Base-by-base conservation (phyloP, 805 yeast genomes). In the Dipodascopsis uninucleata region DNA sequence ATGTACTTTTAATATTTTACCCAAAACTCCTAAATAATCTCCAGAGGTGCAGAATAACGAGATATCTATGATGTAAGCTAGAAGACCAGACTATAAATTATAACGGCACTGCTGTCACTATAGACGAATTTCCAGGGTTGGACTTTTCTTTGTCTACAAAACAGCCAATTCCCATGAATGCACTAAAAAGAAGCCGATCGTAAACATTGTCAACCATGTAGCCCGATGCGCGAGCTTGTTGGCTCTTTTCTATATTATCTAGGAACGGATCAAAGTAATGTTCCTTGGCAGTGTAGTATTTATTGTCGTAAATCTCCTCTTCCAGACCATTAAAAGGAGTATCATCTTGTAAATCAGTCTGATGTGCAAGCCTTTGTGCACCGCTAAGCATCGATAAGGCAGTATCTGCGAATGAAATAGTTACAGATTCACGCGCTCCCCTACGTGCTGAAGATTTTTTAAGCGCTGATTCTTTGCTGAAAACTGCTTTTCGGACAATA, bases 321-420 rank as follows among this genome's bases (percentile, higher is more conserved):
- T 82, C 80, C 67, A 90, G 90, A 6, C 97, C 97, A 8, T 97
- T 88, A 63, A 89, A 90, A 14, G 97, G 97, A 4, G 74, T 68
- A 12, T 61, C 55, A 18, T 63, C 67, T n/a, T n/a, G n/a, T n/a
- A n/a, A n/a, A n/a, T n/a, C n/a, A n/a, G n/a, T n/a, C n/a, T n/a
- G n/a, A n/a, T n/a, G n/a, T 41, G 61, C 65, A 44, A 56, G 59
- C 36, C 61, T 58, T 41, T 61, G 28, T 14, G 35, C 28, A 22
- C 29, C 26, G 7, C 21, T 22, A 8, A 33, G 32, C 41, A 49
- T 18, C 24, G 44, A 47, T 10, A 42, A 42, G 9, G 50, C 51
- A 12, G 39, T 55, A 18, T 22, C 37, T 33, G 54, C 44, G 57
- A 61, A 34, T 47, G 61, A 50, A 45, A 59, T 55, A 28, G 59